Conservation (phyloP, 805 yeast genomes). For the Saccharomycopsis babjevae region DNA sequence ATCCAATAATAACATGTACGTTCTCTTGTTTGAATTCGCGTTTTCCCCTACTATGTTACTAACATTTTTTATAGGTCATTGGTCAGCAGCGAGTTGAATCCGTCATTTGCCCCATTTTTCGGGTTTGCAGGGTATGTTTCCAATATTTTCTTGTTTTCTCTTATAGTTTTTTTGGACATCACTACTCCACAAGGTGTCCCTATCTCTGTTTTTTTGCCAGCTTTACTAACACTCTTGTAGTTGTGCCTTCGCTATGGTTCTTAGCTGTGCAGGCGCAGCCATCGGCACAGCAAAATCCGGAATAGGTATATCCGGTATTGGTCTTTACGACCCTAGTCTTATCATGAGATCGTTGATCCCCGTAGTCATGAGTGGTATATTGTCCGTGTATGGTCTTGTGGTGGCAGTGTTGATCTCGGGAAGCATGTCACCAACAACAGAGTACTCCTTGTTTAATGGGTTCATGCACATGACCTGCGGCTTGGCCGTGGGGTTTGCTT, state of each 20-base stretch:
- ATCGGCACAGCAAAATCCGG: constrained; percentile 98
- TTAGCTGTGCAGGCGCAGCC: constrained; percentile 97
- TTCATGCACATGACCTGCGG: constrained; percentile 98
- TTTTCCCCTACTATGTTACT: not conserved
- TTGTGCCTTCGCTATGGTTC: constrained; percentile 84
- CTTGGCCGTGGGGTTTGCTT: constrained; percentile 89
- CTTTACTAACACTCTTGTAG: constrained; percentile 20
- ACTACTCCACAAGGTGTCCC: not conserved
- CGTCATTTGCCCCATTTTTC: constrained; percentile 91
- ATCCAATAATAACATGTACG: too few relatives aligned
- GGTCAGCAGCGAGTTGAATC: constrained; percentile 56
- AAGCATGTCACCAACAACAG: constrained; percentile 64
- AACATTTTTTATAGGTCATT: constrained; percentile 22
- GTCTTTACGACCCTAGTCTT: constrained; percentile 93
- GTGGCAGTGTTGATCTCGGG: constrained; percentile 87
- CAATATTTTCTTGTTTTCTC: not conserved
- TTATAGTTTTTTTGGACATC: not conserved
- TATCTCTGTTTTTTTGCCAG: constrained; percentile 14
- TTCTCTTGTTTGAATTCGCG: too few relatives aligned
- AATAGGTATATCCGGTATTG: constrained; percentile 95
- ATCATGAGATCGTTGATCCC: constrained; percentile 95
- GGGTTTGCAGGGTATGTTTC: constrained; percentile 79
- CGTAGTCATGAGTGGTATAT: constrained; percentile 95
- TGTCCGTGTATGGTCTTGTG: constrained; percentile 93
- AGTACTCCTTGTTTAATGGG: constrained; percentile 87